phyloP scores from a whole-genome alignment of 2,329 filamentous ascomycete genomes.

The Botryosphaeria agaves region DNA sequence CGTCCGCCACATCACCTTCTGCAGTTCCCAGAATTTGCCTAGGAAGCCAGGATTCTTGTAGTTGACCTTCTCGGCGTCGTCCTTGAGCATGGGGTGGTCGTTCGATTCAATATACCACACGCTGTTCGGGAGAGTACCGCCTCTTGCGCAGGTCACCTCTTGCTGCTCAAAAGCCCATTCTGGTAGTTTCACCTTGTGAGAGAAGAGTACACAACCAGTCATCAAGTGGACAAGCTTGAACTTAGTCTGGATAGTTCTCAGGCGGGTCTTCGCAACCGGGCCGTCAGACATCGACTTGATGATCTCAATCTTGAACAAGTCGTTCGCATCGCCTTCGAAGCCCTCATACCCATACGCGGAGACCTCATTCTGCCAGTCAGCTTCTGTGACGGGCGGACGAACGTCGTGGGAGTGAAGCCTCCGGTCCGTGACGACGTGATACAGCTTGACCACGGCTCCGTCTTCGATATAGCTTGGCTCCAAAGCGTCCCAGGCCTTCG shows the following conservation, averaged over 20 bases:
- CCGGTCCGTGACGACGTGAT: constrained; percentile 68
- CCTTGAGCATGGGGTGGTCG: constrained; percentile 58
- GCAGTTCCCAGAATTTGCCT: constrained; percentile 93
- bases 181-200: constrained; percentile 96
- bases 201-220: constrained; percentile 93
- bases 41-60: constrained; percentile 91
- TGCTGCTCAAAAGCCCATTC: constrained; percentile 98
- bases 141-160: constrained; percentile 91
- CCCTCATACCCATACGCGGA: constrained; percentile 96
- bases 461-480: constrained; percentile 57
- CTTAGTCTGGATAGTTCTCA: constrained; percentile 92
- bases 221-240: constrained; percentile 91
- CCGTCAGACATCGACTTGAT: constrained; percentile 75
- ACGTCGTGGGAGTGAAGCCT: constrained; percentile 94
- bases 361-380: constrained; percentile 36
- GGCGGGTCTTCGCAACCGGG: constrained; percentile 58
- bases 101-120: constrained; percentile 95
- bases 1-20: constrained; percentile 97
- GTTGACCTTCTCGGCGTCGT: constrained; percentile 80
- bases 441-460: constrained; percentile 65
- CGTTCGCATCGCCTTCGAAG: constrained; percentile 92
- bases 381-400: constrained; percentile 68
- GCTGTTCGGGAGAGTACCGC: constrained; percentile 86
- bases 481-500: constrained; percentile 65
- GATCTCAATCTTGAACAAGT: constrained; percentile 89